These are phyloP conservation scores for Adansonia grandidieri DNA, from an alignment of 441 rosid genomes.

Conservation along the genomic window DNA sequence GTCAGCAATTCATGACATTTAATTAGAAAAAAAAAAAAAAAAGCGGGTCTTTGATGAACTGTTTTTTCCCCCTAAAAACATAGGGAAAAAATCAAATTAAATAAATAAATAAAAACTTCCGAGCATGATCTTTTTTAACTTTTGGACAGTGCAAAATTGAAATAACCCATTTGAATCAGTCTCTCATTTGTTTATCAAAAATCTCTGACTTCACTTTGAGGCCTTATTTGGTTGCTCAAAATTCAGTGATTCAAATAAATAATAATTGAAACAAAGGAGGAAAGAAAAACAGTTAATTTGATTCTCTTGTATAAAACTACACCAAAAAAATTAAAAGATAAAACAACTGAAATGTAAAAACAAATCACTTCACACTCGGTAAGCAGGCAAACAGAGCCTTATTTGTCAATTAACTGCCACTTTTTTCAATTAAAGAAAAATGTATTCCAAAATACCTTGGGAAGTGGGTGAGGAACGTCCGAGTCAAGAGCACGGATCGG, in stretches of 20 bases:
- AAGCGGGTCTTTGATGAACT: neutral
- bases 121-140: neutral
- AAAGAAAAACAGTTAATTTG: neutral
- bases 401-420: neutral
- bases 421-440: neutral
- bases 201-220: neutral
- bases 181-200: neutral
- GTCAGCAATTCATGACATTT: neutral
- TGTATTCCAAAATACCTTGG: constrained; percentile 42
- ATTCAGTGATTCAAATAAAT: neutral
- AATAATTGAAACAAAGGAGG: neutral
- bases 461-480: constrained; percentile 56
- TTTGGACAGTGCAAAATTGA: neutral
- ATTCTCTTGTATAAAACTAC: neutral
- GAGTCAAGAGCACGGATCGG: constrained; percentile 57
- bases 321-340: neutral
- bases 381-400: neutral
- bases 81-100: neutral
- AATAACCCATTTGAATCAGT: neutral
- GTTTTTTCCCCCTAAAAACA: neutral
- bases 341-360: neutral
- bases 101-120: neutral
- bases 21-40: neutral
- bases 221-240: neutral
- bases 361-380: neutral